Percentiles rank a stretch among this genome's conserved stretches.
phyloP scores from a whole-genome alignment of 176 grass and related monocot species.

The Triticum turgidum region DNA sequence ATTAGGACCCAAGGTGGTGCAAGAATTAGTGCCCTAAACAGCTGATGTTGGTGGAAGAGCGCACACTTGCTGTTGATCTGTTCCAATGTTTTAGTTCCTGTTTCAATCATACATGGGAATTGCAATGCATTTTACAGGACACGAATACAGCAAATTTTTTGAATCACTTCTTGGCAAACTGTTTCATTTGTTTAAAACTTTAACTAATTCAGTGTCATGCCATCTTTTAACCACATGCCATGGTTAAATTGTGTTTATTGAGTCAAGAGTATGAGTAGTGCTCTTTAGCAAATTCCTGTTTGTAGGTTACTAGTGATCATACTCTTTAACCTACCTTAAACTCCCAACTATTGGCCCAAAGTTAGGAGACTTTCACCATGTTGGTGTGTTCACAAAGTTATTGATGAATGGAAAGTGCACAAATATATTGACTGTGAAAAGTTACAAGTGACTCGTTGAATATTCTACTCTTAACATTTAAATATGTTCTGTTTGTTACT shows the following conservation, averaged over 20 bases:
- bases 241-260: not conserved
- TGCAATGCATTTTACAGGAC: not conserved
- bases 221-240: not conserved
- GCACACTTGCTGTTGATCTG: not conserved
- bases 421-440: not conserved
- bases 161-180: not conserved
- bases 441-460: not conserved
- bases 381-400: not conserved
- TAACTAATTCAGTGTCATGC: not conserved
- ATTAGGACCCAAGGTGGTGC: not conserved
- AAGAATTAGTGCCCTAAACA: not conserved
- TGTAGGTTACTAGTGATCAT: conserved; percentile 11
- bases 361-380: not conserved
- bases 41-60: not conserved
- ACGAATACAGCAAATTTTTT: not conserved
- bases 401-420: not conserved
- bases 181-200: not conserved
- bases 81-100: not conserved
- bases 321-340: not conserved
- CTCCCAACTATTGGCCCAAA: not conserved
- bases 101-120: not conserved
- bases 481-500: not conserved
- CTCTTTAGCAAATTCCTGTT: not conserved
- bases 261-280: not conserved
- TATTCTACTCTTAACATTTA: conserved; percentile 3